Evolutionary conservation across 495 filamentous ascomycete species (phyloP), one percentile per base, ranked within the genome.

Genomic region (Cryomyces antarcticus): DNA sequence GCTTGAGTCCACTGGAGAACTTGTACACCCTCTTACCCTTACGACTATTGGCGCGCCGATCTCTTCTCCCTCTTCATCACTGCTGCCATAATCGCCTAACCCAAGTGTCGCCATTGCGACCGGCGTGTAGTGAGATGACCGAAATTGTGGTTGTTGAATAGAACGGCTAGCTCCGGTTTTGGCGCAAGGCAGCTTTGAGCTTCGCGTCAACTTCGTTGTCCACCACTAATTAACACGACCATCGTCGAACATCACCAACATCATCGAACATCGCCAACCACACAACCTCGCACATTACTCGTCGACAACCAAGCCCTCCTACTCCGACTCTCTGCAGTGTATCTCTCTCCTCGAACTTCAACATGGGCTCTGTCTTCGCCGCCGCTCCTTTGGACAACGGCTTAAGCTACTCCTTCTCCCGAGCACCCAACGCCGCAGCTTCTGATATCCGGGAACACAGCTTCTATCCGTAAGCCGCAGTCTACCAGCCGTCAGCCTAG

Each of bases 381-480:
- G 46, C 44, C 33, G 42, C 51, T 30, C 51, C 57, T 38, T 51
- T 53, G 41, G 46, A 55, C 42, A 40, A 47, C 30, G 54, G 45
- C 27, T 61, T 61, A 41, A 64, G 72, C 58, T 81, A 75, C 57
- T 78, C 74, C 53, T 80, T 78, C 65, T 58, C 65, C 30, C 62
- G 69, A 51, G 47, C 64, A 42, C 54, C 61, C 36, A 55, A 49
- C 38, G 39, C 43, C 17, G 62, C 66, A 48, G 61, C 60, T 53
- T 60, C 64, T 47, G 63, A 59, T 46, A 60, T 60, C 42, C 72
- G 60, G 57, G 65, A 94, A 61, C 88, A 95, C 63, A 71, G 75
- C 50, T 96, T 96, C 65, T 86, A 95, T 61, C 89, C 89, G 89
- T 95, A 73, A 49, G 44, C 28, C 10, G 28, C 42, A 28, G 30